Conservation (phyloP, 306 rosid species). For the Cucumis cinereus region DNA sequence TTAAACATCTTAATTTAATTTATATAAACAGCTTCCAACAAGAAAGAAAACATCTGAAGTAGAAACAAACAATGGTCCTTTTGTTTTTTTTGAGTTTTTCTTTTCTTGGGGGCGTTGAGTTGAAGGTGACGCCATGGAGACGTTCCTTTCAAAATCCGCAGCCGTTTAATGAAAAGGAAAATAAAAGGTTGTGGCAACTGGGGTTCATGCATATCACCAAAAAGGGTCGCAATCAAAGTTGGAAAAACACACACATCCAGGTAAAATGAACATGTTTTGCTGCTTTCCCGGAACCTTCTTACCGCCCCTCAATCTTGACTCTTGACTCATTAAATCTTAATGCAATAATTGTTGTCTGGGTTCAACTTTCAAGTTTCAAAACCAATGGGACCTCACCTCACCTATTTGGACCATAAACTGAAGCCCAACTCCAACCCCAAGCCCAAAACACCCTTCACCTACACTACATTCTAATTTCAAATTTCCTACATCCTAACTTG, state of each 20-base stretch:
- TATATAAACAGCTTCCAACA: not conserved
- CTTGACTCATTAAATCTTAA: slow-evolving; percentile 9
- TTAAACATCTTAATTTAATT: not conserved
- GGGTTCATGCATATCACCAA: not conserved
- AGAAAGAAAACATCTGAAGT: not conserved
- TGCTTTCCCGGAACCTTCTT: slow-evolving; percentile 34
- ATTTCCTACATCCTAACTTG: not conserved
- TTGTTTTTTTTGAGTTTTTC: not conserved
- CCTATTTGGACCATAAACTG: not conserved
- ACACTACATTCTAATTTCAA: not conserved
- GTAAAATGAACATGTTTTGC: slow-evolving; percentile 36
- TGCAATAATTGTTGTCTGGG: not conserved
- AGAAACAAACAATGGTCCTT: not conserved
- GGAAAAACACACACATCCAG: slow-evolving; percentile 18
- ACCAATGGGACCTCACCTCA: not conserved
- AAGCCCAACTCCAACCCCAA: not conserved
- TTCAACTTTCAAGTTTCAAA: not conserved
- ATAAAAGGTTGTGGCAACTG: not conserved
- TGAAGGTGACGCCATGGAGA: not conserved
- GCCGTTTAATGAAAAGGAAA: not conserved
- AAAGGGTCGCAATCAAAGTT: slow-evolving; percentile 7
- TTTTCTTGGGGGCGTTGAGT: not conserved
- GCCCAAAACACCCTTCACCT: not conserved
- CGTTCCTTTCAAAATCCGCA: not conserved
- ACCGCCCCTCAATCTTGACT: slow-evolving; percentile 35